Conservation (phyloP, 306 rosid species). For the Crotalaria pallida region DNA sequence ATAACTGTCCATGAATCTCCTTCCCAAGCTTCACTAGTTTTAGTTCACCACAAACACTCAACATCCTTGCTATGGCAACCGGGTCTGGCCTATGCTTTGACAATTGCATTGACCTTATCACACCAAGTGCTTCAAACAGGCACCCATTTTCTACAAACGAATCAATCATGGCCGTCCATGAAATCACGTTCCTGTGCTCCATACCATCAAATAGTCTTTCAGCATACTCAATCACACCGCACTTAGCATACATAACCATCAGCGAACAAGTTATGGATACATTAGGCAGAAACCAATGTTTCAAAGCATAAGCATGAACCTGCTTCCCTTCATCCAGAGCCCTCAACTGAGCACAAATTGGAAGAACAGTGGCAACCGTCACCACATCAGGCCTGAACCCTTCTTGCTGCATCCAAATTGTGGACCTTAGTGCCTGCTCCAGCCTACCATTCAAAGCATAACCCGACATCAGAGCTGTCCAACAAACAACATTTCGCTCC, state of each 20-base stretch:
- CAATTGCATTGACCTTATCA: conserved; percentile 58
- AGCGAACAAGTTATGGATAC: conserved; percentile 56
- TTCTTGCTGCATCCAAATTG: conserved; percentile 93
- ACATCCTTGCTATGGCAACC: conserved; percentile 53
- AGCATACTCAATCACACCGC: conserved; percentile 53
- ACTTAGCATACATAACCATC: conserved; percentile 76
- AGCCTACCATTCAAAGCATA: conserved; percentile 63
- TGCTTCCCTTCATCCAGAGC: conserved; percentile 64
- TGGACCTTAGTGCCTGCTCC: conserved; percentile 70
- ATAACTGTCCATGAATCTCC: conserved; percentile 70
- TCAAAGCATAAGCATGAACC: conserved; percentile 74
- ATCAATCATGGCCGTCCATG: conserved; percentile 86
- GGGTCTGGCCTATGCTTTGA: conserved; percentile 71
- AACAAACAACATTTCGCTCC: conserved; percentile 73
- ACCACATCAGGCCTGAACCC: conserved; percentile 74
- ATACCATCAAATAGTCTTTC: conserved; percentile 41
- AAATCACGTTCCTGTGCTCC: conserved; percentile 55
- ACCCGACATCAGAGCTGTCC: conserved; percentile 84
- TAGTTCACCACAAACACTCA: conserved; percentile 47
- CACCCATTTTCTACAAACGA: conserved; percentile 41
- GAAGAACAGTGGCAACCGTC: conserved; percentile 65
- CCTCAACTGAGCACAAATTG: conserved; percentile 69
- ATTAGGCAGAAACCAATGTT: conserved; percentile 62
- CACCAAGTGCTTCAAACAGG: conserved; percentile 43
- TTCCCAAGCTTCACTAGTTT: conserved; percentile 54